Conservation (phyloP, 2,329 filamentous ascomycete species). For the Pyricularia sp. region DNA sequence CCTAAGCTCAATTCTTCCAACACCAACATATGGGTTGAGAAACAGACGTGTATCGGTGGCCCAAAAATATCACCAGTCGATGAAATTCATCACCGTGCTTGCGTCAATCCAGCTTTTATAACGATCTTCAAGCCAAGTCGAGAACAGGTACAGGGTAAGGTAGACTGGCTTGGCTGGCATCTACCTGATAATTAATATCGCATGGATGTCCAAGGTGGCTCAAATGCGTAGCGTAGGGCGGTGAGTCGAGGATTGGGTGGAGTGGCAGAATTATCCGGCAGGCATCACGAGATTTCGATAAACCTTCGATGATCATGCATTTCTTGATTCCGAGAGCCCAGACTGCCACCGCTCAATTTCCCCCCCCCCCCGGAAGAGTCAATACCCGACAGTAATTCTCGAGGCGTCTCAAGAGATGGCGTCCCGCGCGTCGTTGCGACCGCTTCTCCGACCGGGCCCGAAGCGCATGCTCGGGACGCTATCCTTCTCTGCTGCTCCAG, state of each 20-base stretch:
- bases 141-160: not conserved
- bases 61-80: too few relatives aligned
- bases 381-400: not conserved
- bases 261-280: not conserved
- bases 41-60: too few relatives aligned
- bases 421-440: constrained; percentile 2
- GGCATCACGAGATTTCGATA: not conserved
- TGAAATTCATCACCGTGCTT: too few relatives aligned
- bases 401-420: not conserved
- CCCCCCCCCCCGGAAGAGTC: not conserved
- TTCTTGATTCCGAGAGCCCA: not conserved
- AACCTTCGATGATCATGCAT: not conserved
- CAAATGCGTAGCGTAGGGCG: too few relatives aligned
- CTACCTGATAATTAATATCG: too few relatives aligned
- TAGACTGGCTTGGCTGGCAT: not conserved
- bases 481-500: not conserved
- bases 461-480: constrained; percentile 3
- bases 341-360: not conserved
- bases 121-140: too few relatives aligned
- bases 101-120: too few relatives aligned
- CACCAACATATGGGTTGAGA: too few relatives aligned
- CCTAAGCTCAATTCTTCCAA: too few relatives aligned
- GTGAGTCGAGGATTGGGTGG: not conserved
- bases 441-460: not conserved
- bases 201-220: too few relatives aligned